Conservation (phyloP, 2,329 filamentous ascomycete genomes). For the Colletotrichum eleusines region DNA sequence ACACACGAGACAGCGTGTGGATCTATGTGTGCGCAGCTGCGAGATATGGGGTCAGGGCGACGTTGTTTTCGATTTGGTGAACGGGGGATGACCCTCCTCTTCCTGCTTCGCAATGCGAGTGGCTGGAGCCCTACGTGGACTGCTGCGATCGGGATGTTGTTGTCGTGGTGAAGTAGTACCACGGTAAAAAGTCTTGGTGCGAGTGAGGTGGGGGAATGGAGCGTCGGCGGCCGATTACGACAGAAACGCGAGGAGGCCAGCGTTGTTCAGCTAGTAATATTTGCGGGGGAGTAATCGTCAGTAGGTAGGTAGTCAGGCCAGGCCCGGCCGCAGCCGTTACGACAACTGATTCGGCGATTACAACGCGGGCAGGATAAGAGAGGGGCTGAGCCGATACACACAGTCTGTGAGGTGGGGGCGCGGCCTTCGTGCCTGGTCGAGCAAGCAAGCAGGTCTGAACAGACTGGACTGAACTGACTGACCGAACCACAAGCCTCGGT, state of each 20-base stretch:
- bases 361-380: conserved; percentile 5
- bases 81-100: neutral
- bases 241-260: conserved; percentile 12
- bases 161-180: neutral
- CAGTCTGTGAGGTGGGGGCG: conserved; percentile 10
- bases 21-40: neutral
- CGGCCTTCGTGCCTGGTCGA: conserved; percentile 1
- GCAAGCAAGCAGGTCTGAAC: conserved; percentile 5
- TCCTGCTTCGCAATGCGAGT: neutral
- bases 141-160: neutral
- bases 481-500: neutral
- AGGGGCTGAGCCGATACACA: conserved; percentile 10
- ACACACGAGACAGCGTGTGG: conserved; percentile 1
- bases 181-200: conserved; percentile 11
- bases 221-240: conserved; percentile 38
- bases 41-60: neutral
- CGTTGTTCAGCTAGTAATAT: conserved; percentile 25
- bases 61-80: neutral
- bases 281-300: conserved; percentile 35
- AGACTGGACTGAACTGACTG: neutral
- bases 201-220: conserved; percentile 19
- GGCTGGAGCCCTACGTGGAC: neutral
- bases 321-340: conserved; percentile 4
- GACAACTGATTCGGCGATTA: conserved; percentile 2
- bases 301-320: conserved; percentile 4